These are phyloP conservation scores for Pestalotiopsis sp. DNA, from an alignment of 2,329 filamentous ascomycete genomes.

Conservation along the genomic window DNA sequence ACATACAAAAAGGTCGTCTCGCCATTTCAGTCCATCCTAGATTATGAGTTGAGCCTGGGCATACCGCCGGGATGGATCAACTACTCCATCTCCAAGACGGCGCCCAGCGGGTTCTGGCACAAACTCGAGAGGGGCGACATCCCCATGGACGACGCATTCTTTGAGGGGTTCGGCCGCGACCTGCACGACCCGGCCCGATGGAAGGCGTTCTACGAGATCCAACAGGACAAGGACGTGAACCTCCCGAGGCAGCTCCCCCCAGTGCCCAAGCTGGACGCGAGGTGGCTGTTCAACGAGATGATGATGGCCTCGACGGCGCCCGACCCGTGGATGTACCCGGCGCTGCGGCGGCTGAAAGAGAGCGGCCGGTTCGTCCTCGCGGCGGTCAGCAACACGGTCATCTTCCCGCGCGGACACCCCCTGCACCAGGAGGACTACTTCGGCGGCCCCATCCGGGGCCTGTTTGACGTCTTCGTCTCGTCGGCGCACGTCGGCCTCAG, in stretches of 20 bases:
- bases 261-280: constrained; percentile 73
- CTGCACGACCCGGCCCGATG: constrained; percentile 69
- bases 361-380: constrained; percentile 72
- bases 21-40: constrained; percentile 88
- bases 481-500: constrained; percentile 84
- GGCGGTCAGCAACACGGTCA: constrained; percentile 87
- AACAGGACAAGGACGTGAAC: constrained; percentile 42
- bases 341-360: constrained; percentile 67
- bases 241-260: constrained; percentile 53
- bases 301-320: constrained; percentile 71
- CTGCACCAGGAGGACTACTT: constrained; percentile 58
- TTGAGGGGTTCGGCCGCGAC: constrained; percentile 73
- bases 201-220: constrained; percentile 61
- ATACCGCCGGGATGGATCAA: constrained; percentile 93
- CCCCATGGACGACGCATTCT: constrained; percentile 73
- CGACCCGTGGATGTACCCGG: constrained; percentile 89
- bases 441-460: constrained; percentile 58
- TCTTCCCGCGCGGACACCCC: constrained; percentile 76
- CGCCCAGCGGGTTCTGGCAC: constrained; percentile 85
- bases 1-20: constrained; percentile 70
- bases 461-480: constrained; percentile 88
- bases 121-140: constrained; percentile 84
- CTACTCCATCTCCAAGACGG: constrained; percentile 78
- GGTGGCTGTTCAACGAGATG: constrained; percentile 88
- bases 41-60: constrained; percentile 76